These are phyloP conservation scores for Botrytis aclada DNA, from an alignment of 2,329 filamentous ascomycete species.

Conservation along the genomic window DNA sequence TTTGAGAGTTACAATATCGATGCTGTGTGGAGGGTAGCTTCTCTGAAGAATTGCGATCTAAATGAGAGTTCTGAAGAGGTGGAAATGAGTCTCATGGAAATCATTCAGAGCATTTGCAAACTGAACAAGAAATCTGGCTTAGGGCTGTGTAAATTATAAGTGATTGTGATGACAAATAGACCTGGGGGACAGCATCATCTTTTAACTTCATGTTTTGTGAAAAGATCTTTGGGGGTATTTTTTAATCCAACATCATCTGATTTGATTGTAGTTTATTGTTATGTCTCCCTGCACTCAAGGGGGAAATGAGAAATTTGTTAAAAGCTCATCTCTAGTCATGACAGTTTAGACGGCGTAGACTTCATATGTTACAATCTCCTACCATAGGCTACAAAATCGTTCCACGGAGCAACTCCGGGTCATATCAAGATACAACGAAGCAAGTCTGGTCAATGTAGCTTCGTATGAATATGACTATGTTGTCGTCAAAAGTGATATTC, in stretches of 20 bases:
- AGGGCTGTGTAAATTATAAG: background rate
- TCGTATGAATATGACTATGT: background rate
- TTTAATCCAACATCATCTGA: background rate
- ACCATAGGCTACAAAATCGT: background rate
- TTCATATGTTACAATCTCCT: background rate
- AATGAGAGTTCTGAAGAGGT: background rate
- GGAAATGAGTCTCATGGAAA: background rate
- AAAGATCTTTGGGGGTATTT: background rate
- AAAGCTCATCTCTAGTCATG: background rate
- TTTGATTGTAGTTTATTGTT: too few relatives aligned
- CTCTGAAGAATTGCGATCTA: background rate
- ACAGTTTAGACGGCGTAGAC: background rate
- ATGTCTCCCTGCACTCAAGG: background rate
- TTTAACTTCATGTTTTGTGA: background rate
- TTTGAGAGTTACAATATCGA: background rate
- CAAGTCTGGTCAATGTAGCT: background rate
- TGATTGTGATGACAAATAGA: background rate
- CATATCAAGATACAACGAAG: background rate
- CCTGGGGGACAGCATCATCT: background rate
- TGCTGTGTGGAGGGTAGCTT: background rate
- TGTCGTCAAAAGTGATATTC: too few relatives aligned
- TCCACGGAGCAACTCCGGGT: background rate
- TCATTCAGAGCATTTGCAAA: background rate
- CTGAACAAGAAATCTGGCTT: background rate
- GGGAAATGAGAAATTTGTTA: background rate